Percentiles rank a stretch among this genome's conserved stretches.
phyloP scores from a whole-genome alignment of 2,329 filamentous ascomycete genomes.

The Aspergillus unguis region DNA sequence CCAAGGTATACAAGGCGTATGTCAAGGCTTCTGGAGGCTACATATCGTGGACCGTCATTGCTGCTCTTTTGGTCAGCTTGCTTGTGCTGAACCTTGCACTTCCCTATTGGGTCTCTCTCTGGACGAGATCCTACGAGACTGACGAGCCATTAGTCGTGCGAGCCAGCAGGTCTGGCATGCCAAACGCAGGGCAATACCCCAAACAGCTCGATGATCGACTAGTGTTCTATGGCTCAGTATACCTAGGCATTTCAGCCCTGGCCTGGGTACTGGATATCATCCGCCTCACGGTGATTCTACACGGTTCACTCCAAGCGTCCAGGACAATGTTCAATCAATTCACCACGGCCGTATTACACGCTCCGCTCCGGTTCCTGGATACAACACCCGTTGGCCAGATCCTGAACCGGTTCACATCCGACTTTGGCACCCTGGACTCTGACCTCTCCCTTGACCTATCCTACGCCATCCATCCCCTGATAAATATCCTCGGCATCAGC shows the following conservation, averaged over 20 bases:
- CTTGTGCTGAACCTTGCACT: conserved; percentile 10
- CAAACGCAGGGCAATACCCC: neutral
- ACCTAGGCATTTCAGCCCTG: conserved; percentile 7
- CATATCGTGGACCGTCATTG: conserved; percentile 56
- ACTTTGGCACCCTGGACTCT: conserved; percentile 70
- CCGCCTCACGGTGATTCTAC: conserved; percentile 63
- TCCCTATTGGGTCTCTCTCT: conserved; percentile 44
- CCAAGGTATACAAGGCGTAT: conserved; percentile 63
- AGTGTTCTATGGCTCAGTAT: conserved; percentile 5
- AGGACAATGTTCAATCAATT: conserved; percentile 64
- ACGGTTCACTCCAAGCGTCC: conserved; percentile 67
- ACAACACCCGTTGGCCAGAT: conserved; percentile 72
- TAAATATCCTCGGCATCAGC: neutral
- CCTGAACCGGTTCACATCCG: conserved; percentile 71
- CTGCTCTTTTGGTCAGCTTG: conserved; percentile 48
- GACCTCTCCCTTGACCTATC: conserved; percentile 62
- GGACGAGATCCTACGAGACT: conserved; percentile 24
- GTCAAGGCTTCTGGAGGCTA: conserved; percentile 64
- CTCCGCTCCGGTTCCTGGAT: conserved; percentile 71
- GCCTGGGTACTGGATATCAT: conserved; percentile 41
- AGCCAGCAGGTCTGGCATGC: neutral
- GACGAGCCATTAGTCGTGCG: neutral
- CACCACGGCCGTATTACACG: conserved; percentile 63
- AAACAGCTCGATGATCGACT: conserved; percentile 31
- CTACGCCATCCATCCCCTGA: conserved; percentile 54